These are phyloP conservation scores for Dichotomopilus funicola DNA, from an alignment of 2,329 filamentous ascomycete genomes.

Conservation along the genomic window DNA sequence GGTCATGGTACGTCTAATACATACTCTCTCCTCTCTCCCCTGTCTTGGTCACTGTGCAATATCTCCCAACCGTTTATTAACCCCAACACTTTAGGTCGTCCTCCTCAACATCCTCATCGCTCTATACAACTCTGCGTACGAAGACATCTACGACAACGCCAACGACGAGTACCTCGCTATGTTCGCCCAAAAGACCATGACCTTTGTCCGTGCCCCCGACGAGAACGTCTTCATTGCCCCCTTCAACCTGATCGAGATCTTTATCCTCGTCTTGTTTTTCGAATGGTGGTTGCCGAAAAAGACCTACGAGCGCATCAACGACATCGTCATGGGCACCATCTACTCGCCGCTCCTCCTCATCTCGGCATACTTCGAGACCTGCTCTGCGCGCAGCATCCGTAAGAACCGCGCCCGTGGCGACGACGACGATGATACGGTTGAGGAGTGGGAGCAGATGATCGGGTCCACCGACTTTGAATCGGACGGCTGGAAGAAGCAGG, in stretches of 20 bases:
- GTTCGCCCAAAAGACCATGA: conserved; percentile 90
- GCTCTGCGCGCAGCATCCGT: conserved; percentile 58
- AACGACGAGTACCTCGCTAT: conserved; percentile 93
- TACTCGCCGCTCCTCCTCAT: conserved; percentile 80
- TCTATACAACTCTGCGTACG: conserved; percentile 92
- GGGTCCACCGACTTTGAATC: conserved; percentile 69
- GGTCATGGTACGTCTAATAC: conserved; percentile 65
- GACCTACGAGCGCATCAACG: conserved; percentile 75
- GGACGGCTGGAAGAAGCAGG: conserved; percentile 79
- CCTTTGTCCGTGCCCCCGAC: conserved; percentile 92
- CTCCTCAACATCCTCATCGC: conserved; percentile 95
- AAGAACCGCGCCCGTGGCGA: conserved; percentile 74
- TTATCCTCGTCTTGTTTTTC: conserved; percentile 69
- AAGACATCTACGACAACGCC: conserved; percentile 88
- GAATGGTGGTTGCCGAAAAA: conserved; percentile 90
- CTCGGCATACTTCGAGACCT: conserved; percentile 66
- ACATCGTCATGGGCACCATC: conserved; percentile 76
- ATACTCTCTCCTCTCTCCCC: no score
- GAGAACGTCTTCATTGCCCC: conserved; percentile 98
- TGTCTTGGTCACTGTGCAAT: no score
- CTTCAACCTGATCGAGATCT: conserved; percentile 86
- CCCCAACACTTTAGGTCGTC: conserved; percentile 43
- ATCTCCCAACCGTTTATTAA: not conserved
- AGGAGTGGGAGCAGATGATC: conserved; percentile 88
- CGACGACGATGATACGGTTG: conserved; percentile 77